Base-by-base conservation (phyloP, 2,329 filamentous ascomycete species). In the Chrysosporium keratinophilum region DNA sequence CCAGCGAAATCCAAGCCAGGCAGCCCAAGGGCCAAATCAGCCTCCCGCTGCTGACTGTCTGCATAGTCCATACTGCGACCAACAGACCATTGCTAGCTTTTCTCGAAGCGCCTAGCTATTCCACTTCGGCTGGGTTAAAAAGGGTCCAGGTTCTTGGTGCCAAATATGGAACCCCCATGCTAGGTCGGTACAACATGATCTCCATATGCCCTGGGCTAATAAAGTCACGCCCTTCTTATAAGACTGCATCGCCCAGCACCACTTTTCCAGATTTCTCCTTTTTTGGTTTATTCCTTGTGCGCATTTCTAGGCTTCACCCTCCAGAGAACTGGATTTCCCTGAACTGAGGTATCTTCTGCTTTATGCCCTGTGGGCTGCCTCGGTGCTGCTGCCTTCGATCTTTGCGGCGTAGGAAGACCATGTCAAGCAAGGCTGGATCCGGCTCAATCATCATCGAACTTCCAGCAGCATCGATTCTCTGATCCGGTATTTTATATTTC, bases 151-250 rank as follows among this genome's bases (percentile, higher is more conserved):
- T 44, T 34, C n/a, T 34, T 52, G 50, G 41, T 52, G 50, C 50
- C 50, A 52, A 52, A 39, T 52, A 52, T 52, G 50, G 50, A 46
- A 46, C 12, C 23, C 50, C 23, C 9, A 51, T 51, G 49, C 49
- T 51, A 51, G 50, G 50, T 33, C 34, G 50, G 33, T 46, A 40
- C 34, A 40, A 52, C 50, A 46, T 34, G 51, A 40, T 42, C 45
- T 49, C 15, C 39, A 49, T 46, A 46, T 46, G 41, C 42, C 33
- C 23, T 43, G 28, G 11, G 33, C 37, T 50, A 50, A 50, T n/a
- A 33, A 10, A 5, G 39, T 34, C 48, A 19, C 31, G 10, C 4
- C 12, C 12, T 14, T 23, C 33, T 40, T 52, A 46, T 52, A 51
- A 44, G 31, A 37, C 23, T 20, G 28, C 39, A 11, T 51, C 40